These are phyloP conservation scores for Fraxinus dipetala DNA, from an alignment of 305 asterid genomes.

Conservation along the genomic window DNA sequence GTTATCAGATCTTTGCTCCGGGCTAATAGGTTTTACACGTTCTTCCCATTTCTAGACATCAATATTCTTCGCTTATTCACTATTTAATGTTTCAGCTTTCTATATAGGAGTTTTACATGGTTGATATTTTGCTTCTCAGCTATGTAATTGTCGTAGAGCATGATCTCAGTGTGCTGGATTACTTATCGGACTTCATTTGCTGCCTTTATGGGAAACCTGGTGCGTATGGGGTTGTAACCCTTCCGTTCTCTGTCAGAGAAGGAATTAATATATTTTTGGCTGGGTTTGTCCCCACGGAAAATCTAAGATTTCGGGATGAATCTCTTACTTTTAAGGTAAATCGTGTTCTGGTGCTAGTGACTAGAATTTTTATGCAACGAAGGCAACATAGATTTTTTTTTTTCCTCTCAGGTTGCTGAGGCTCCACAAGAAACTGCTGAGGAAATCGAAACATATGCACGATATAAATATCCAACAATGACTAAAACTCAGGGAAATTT, in stretches of 20 bases:
- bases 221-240: slow-evolving; percentile 95
- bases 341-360: neutral
- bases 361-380: neutral
- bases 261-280: slow-evolving; percentile 94
- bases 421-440: slow-evolving; percentile 88
- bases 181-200: slow-evolving; percentile 95
- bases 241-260: slow-evolving; percentile 97
- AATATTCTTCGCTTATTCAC: neutral
- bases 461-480: slow-evolving; percentile 89
- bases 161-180: slow-evolving; percentile 95
- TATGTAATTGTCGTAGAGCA: slow-evolving; percentile 95
- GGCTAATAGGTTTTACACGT: slow-evolving; percentile 55
- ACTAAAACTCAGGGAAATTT: slow-evolving; percentile 84
- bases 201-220: slow-evolving; percentile 98
- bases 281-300: slow-evolving; percentile 98
- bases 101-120: slow-evolving; percentile 7
- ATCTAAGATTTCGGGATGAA: slow-evolving; percentile 88
- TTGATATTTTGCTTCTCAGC: slow-evolving; percentile 43
- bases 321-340: slow-evolving; percentile 87
- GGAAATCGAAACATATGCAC: slow-evolving; percentile 82
- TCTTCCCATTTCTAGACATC: neutral
- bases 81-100: neutral
- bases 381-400: slow-evolving; percentile 12
- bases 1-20: slow-evolving; percentile 92
- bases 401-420: slow-evolving; percentile 70